Percentiles rank a stretch among this genome's conserved stretches.
Conservation (phyloP, 176 grass and related monocot species). For the Guadua angustifolia region DNA sequence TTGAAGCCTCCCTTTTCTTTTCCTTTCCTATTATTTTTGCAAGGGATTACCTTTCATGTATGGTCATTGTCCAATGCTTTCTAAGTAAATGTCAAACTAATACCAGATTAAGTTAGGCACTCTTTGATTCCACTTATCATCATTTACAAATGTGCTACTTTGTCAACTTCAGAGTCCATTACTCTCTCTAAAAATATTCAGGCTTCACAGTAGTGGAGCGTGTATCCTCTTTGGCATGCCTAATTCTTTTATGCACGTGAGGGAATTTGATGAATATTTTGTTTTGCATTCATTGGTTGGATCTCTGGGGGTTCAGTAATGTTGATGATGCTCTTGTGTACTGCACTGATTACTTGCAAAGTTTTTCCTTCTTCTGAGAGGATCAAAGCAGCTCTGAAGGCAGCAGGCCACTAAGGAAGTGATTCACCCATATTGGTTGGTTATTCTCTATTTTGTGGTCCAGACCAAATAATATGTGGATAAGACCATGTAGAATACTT, state of each 20-base stretch:
- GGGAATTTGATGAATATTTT: not conserved
- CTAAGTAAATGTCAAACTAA: not conserved
- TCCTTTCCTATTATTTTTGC: not conserved
- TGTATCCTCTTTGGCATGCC: not conserved
- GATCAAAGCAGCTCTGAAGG: not conserved
- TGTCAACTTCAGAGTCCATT: not conserved
- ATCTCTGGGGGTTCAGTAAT: not conserved
- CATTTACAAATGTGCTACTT: slow-evolving; percentile 13
- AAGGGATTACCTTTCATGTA: not conserved
- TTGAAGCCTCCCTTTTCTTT: slow-evolving; percentile 1
- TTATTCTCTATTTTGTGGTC: not conserved
- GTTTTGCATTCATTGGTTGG: not conserved
- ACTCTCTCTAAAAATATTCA: not conserved
- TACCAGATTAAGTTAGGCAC: not conserved
- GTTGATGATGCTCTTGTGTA: not conserved
- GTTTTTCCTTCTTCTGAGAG: not conserved
- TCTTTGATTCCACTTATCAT: not conserved
- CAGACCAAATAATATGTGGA: not conserved
- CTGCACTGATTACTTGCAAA: not conserved
- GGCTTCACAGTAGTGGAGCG: not conserved
- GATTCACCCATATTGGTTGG: not conserved
- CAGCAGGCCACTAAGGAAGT: not conserved
- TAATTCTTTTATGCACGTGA: not conserved
- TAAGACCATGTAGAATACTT: not conserved
- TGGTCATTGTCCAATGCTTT: not conserved